phyloP scores from a whole-genome alignment of 768 basidiomycete species.

The Hypholoma sublateritium region DNA sequence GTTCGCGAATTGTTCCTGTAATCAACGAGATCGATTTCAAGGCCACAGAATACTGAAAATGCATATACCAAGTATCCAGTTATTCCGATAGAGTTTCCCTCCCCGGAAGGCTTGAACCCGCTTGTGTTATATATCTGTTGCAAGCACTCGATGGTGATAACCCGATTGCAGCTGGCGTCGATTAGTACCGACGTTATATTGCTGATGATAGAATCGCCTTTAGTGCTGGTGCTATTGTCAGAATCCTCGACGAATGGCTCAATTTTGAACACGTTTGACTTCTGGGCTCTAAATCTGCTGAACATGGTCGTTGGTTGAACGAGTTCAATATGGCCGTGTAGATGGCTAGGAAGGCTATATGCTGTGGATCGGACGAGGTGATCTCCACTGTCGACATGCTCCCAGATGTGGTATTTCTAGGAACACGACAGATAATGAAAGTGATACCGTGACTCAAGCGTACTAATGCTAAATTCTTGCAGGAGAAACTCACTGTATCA shows the following conservation, averaged over 20 bases:
- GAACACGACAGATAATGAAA: too few species aligned
- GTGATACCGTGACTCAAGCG: too few species aligned
- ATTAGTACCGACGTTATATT: too few species aligned
- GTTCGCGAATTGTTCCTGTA: constrained; percentile 48
- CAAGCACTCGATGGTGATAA: constrained; percentile 53
- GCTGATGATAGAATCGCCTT: too few species aligned
- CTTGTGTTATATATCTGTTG: constrained; percentile 54
- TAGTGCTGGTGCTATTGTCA: constrained; percentile 30
- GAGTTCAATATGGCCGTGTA: constrained; percentile 63
- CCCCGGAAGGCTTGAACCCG: constrained; percentile 40
- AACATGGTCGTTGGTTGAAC: constrained; percentile 76
- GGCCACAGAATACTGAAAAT: background rate
- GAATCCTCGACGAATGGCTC: constrained; percentile 15
- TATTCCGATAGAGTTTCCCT: constrained; percentile 51
- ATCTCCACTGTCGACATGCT: constrained; percentile 51
- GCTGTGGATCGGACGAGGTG: constrained; percentile 59
- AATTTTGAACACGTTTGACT: constrained; percentile 30
- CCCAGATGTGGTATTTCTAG: constrained; percentile 65
- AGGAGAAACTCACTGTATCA: constrained; percentile 61
- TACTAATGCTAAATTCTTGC: too few species aligned
- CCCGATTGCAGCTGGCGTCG: constrained; percentile 46
- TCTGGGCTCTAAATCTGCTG: constrained; percentile 22
- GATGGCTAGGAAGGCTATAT: constrained; percentile 61
- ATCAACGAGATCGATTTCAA: background rate
- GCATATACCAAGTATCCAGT: constrained; percentile 43